Evolutionary conservation across 148 eudicot species (phyloP), one percentile per base, ranked within the genome.

Genomic region (Selenicereus undatus): DNA sequence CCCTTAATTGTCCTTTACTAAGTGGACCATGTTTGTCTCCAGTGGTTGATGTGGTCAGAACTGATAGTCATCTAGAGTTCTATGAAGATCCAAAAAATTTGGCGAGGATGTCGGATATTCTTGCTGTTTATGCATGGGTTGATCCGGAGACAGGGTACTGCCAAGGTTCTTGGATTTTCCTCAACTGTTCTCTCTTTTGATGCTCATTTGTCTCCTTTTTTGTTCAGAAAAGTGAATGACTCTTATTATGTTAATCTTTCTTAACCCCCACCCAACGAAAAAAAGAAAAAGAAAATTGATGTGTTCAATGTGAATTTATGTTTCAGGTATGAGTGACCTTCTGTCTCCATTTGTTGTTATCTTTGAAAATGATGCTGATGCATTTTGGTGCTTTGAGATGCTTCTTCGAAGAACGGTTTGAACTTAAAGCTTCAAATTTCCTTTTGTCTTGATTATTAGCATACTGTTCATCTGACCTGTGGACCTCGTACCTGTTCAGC

Each of bases 61-160:
- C 98, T 60, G 98, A 95, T 84, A 91, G 92, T 86, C 96, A 95
- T 85, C 92, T 95, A 60, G 96, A 93, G 74, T 95, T 95, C 78
- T 95, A 93, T 56, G 96, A 90, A 88, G 93, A 95, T 83, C 85
- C 93, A 58, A 91, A 89, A 88, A 95, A 95, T 91, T 89, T 95
- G 84, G 97, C 98, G 64, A 89, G 98, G 80, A 95, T 95, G 98
- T 93, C 98, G 4, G 98, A 95, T 89, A 95, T 95, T 80, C 98
- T 95, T 82, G 98, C 98, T 87, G 98, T 95, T 77, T 95, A 95
- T 89, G 98, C 98, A 21, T 95, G 97, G 98, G 92, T 95, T 87
- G 96, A 95, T 89, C 98, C 98, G 82, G 91, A 89, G 84, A 95
- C 98, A 74, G 98, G 98, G 80, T 95, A 95, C 83, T 95, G 98